Conservation (phyloP, 208 protist species). For the Trypanosoma lewisi region DNA sequence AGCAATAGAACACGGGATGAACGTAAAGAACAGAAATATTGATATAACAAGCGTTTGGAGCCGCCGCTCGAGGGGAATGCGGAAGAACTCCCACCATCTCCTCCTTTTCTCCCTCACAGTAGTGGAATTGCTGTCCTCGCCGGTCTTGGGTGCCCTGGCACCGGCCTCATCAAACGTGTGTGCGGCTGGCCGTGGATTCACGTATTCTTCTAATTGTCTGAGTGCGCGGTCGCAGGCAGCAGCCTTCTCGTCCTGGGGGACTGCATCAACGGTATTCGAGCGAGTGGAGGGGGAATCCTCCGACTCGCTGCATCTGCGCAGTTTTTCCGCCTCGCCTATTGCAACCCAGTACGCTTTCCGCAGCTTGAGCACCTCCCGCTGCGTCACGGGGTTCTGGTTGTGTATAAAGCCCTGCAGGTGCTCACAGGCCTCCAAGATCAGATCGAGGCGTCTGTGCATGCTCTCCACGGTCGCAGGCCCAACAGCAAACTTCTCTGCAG, state of each 20-base stretch:
- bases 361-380: conserved; percentile 48
- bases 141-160: too few relatives aligned
- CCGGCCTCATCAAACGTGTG: conserved; percentile 11
- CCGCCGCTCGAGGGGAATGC: conserved; percentile 25
- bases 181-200: conserved; percentile 15
- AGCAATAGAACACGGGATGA: conserved; percentile 47
- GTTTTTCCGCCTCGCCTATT: conserved; percentile 33
- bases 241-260: conserved; percentile 33
- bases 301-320: conserved; percentile 11
- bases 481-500: background rate
- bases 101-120: background rate
- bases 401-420: conserved; percentile 48
- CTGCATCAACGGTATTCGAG: background rate
- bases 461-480: conserved; percentile 6
- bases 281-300: background rate
- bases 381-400: conserved; percentile 36
- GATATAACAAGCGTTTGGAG: conserved; percentile 29
- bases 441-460: conserved; percentile 53
- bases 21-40: conserved; percentile 64
- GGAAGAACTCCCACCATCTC: conserved; percentile 15
- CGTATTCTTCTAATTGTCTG: conserved; percentile 48
- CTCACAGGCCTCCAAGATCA: conserved; percentile 42
- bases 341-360: conserved; percentile 57
- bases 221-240: conserved; percentile 36
- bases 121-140: too few relatives aligned